These are phyloP conservation scores for Paraleonurus japonicus DNA, from an alignment of 257 asterid species.

Conservation along the genomic window DNA sequence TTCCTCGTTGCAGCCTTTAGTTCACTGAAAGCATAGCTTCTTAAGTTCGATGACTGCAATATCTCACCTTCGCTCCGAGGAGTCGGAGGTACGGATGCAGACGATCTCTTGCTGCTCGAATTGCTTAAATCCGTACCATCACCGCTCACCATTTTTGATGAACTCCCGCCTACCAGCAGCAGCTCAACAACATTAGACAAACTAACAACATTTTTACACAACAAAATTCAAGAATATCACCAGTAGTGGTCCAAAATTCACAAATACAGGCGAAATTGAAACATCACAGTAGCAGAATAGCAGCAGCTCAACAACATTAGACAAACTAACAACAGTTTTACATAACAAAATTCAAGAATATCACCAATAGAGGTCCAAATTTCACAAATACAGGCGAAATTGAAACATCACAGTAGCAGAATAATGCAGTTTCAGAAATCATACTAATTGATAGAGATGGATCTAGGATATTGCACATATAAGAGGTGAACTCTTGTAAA, in stretches of 20 bases:
- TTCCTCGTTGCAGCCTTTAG: constrained; percentile 78
- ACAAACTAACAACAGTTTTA: too few relatives aligned
- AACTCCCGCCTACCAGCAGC: constrained; percentile 29
- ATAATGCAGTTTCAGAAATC: background rate
- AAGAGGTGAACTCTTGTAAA: too few relatives aligned
- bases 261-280: background rate
- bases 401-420: background rate
- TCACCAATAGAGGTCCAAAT: background rate
- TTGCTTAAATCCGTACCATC: constrained; percentile 51
- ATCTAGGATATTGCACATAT: background rate
- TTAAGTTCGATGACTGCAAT: constrained; percentile 77
- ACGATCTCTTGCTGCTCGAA: constrained; percentile 63
- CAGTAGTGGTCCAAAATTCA: background rate
- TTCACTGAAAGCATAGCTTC: constrained; percentile 64
- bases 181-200: background rate
- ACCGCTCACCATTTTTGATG: constrained; percentile 50
- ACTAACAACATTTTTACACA: background rate
- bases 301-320: too few relatives aligned
- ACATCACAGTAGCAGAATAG: background rate
- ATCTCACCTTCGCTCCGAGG: constrained; percentile 93
- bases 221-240: constrained; percentile 8
- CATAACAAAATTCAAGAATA: background rate
- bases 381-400: background rate
- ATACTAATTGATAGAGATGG: background rate
- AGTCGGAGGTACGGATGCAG: constrained; percentile 62